A percentile compares a stretch with the other conserved stretches of the same genome.
Evolutionary conservation across 2,329 filamentous ascomycete genomes (phyloP).

Genomic region (Hypoxylon rubiginosum): DNA sequence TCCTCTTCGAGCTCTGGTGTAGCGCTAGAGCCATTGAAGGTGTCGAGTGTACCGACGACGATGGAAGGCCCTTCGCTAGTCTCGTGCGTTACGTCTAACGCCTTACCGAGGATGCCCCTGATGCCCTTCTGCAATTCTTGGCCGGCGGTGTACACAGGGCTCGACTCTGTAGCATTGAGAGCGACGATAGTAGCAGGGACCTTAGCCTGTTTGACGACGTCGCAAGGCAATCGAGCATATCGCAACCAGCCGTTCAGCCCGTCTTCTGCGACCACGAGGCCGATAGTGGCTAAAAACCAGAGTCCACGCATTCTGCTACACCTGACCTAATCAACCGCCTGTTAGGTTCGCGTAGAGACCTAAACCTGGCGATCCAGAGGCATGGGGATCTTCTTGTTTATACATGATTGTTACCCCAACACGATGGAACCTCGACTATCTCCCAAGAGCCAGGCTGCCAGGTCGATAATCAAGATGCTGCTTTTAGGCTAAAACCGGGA

Average conservation of each 20-base stretch:
- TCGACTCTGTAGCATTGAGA: conserved; percentile 66
- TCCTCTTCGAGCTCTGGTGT: conserved; percentile 63
- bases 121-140: conserved; percentile 71
- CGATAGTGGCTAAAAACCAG: conserved; percentile 49
- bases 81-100: conserved; percentile 52
- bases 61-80: conserved; percentile 52
- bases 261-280: conserved; percentile 66
- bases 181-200: conserved; percentile 65
- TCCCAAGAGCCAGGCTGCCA: conserved; percentile 36
- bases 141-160: conserved; percentile 71
- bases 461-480: conserved; percentile 25
- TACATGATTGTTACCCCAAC: conserved; percentile 30
- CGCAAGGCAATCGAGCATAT: conserved; percentile 66
- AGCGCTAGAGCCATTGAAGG: conserved; percentile 57
- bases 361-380: conserved; percentile 1
- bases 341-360: conserved; percentile 10
- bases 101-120: conserved; percentile 66
- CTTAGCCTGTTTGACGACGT: conserved; percentile 53
- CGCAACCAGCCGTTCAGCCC: conserved; percentile 74
- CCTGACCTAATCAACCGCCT: conserved; percentile 5
- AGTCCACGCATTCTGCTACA: conserved; percentile 48
- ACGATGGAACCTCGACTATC: conserved; percentile 19
- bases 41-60: conserved; percentile 63
- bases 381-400: conserved; percentile 31
- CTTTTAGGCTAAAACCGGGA: conserved; percentile 38